A percentile compares a stretch with the other conserved stretches of the same genome.
Evolutionary conservation across 2,329 filamentous ascomycete genomes (phyloP).

Genomic region (Neonectria punicea): DNA sequence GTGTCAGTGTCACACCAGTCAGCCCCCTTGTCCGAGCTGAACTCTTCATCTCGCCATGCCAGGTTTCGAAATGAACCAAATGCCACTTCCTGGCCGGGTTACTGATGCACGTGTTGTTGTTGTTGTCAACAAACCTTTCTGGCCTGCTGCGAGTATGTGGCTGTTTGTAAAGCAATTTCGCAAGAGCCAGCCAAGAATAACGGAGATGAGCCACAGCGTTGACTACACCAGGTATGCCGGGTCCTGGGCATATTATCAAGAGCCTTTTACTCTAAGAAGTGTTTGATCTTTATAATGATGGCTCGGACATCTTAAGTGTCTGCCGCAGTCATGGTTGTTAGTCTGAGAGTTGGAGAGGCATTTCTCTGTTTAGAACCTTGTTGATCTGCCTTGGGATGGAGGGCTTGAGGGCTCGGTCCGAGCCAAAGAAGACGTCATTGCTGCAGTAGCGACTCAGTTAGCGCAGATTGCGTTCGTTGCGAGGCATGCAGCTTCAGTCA

Average conservation of each 20-base stretch:
- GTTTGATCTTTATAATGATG: not conserved
- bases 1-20: not conserved
- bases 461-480: constrained; percentile 18
- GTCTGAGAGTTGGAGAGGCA: not conserved
- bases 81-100: not conserved
- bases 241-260: not conserved
- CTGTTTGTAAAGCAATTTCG: not conserved
- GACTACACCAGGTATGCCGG: not conserved
- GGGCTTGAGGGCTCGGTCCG: not conserved
- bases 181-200: not conserved
- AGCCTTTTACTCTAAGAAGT: not conserved
- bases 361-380: constrained; percentile 28
- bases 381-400: constrained; percentile 22
- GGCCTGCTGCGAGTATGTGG: not conserved
- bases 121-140: not conserved
- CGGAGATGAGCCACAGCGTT: not conserved
- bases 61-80: not conserved
- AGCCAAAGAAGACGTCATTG: constrained; percentile 36
- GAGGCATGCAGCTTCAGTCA: constrained; percentile 25
- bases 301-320: not conserved
- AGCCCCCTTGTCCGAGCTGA: not conserved
- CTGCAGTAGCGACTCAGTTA: constrained; percentile 25
- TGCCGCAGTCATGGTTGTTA: not conserved
- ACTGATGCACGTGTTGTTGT: not conserved
- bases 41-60: not conserved